Conservation (phyloP, 164 flowering plant genomes). For the Cinnamomum chago region DNA sequence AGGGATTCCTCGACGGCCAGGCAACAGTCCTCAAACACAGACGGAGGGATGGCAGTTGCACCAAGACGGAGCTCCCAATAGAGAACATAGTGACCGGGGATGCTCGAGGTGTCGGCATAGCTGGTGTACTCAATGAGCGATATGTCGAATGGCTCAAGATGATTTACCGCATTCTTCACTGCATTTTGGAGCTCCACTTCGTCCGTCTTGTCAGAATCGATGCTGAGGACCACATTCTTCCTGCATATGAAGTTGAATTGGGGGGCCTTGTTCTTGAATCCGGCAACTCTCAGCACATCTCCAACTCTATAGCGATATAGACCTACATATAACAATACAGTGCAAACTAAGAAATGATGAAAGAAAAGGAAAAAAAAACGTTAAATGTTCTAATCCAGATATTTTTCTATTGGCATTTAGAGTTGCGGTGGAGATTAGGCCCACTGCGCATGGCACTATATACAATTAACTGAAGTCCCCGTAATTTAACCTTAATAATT, state of each 20-base stretch:
- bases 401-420: too few relatives aligned
- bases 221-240: slow-evolving; percentile 85
- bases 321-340: slow-evolving; percentile 28
- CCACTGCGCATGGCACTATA: too few relatives aligned
- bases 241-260: slow-evolving; percentile 89
- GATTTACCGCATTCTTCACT: slow-evolving; percentile 62
- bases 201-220: slow-evolving; percentile 92
- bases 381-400: too few relatives aligned
- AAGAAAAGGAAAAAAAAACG: background rate
- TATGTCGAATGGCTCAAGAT: slow-evolving; percentile 68
- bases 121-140: slow-evolving; percentile 80
- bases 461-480: background rate
- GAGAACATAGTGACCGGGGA: slow-evolving; percentile 92
- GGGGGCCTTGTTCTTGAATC: slow-evolving; percentile 94
- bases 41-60: slow-evolving; percentile 63
- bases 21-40: slow-evolving; percentile 84
- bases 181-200: slow-evolving; percentile 92
- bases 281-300: slow-evolving; percentile 80
- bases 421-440: too few relatives aligned
- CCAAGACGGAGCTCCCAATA: slow-evolving; percentile 78
- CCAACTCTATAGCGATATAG: slow-evolving; percentile 86
- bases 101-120: slow-evolving; percentile 60
- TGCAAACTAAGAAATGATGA: background rate
- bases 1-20: slow-evolving; percentile 78
- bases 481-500: too few relatives aligned